Evolutionary conservation across 495 filamentous ascomycete genomes (phyloP), one percentile per base, ranked within the genome.

Genomic region (Hypomontagnella monticulosa): DNA sequence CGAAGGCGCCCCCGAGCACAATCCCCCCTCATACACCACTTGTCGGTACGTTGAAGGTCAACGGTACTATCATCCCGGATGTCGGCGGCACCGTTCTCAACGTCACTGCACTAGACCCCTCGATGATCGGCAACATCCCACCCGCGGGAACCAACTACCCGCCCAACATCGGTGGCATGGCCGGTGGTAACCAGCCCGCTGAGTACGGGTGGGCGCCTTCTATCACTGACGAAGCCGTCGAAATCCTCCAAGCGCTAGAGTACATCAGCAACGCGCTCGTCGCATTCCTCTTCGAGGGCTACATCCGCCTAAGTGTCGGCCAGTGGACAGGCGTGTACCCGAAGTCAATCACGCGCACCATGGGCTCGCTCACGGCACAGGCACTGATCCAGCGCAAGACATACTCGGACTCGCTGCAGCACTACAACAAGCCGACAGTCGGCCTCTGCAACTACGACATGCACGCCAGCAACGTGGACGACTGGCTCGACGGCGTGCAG

Each of bases 241-340:
- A 46, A 1, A 37, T 71, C 20, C 66, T 79, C 12, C 67, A 73
- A 43, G 40, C 66, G 2, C 59, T 77, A 3, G 53, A 72, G 11
- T 74, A 61, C 58, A 43, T 79, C 60, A 76, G 78, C 64, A 68
- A 78, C 62, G 57, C 75, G 44, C 65, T 78, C 36, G 41, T 75
- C 18, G 52, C 68, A 6, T 50, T 74, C 23, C 73, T 80, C 36
- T 71, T 73, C 23, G 67, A 72, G 4, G 74, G 73, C 14, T 67
- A 68, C 67, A 37, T 49, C 30, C 63, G 59, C 14, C 70, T 79
- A 8, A 53, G 49, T 41, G 30, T 37, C 9, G 75, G 65, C 43
- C 43, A 53, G 11, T 80, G 78, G 78, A 51, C 57, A 3, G 70
- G 70, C 46, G 50, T 61, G 11, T 80, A 80, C 73, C 78, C 78